Evolutionary conservation across 108 stramenopile genomes (phyloP).

Genomic region (Nitzschia sp.): DNA sequence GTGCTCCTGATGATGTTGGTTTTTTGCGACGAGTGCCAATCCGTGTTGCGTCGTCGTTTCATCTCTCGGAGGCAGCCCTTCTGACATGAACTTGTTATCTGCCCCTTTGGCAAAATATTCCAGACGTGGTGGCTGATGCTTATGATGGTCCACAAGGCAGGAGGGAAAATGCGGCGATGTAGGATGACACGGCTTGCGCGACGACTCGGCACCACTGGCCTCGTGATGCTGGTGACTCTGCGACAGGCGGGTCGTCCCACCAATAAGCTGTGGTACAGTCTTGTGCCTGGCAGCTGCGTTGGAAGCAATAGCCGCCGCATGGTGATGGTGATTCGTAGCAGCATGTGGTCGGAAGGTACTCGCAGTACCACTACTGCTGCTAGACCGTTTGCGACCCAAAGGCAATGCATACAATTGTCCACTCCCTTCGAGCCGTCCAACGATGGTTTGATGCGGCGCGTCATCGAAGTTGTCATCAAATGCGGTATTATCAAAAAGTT

Average conservation of each 20-base stretch:
- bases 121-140: conserved; percentile 3
- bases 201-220: background rate
- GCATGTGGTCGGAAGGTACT: background rate
- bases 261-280: background rate
- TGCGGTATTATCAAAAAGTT: conserved; percentile 2
- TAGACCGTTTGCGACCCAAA: conserved; percentile 31
- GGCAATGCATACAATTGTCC: conserved; percentile 84
- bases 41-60: background rate
- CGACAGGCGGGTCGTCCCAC: conserved; percentile 1
- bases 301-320: conserved; percentile 4
- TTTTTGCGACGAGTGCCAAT: background rate
- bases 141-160: conserved; percentile 27
- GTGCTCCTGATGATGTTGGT: background rate
- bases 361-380: no score
- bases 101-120: conserved; percentile 4
- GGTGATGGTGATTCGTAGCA: background rate
- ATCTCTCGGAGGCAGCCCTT: background rate
- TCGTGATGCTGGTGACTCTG: background rate
- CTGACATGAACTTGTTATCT: background rate
- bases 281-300: background rate
- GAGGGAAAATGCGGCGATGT: conserved; percentile 32
- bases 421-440: conserved; percentile 55
- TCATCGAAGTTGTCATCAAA: background rate
- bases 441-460: conserved; percentile 50
- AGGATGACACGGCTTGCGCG: conserved; percentile 26